A percentile compares a stretch with the other conserved stretches of the same genome.
Conservation (phyloP, 2,329 filamentous ascomycete genomes). For the Ambrosiella cleistominuta region DNA sequence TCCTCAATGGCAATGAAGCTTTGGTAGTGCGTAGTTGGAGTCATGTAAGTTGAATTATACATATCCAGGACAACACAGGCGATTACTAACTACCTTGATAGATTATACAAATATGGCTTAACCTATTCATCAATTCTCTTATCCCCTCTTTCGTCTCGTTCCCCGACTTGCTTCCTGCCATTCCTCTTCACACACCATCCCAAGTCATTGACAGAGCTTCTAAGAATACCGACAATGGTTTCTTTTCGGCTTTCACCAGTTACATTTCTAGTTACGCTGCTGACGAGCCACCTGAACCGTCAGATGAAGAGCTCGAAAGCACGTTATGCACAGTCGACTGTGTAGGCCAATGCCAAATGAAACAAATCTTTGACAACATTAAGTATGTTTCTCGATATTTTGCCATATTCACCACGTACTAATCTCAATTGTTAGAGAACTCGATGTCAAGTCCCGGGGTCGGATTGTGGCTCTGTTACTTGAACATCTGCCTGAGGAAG, state of each 20-base stretch:
- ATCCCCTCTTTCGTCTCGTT: conserved; percentile 65
- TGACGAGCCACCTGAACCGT: conserved; percentile 92
- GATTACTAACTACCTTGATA: conserved; percentile 28
- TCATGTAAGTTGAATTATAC: conserved; percentile 37
- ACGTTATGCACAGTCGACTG: conserved; percentile 90
- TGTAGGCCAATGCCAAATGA: conserved; percentile 73
- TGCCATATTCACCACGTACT: not conserved
- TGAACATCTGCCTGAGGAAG: conserved; percentile 72
- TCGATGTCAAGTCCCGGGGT: conserved; percentile 39
- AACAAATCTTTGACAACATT: conserved; percentile 67
- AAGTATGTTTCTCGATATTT: conserved; percentile 28
- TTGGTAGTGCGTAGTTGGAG: conserved; percentile 64
- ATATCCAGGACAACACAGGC: not conserved
- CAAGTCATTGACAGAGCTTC: conserved; percentile 81
- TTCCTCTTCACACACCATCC: conserved; percentile 78
- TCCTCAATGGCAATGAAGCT: conserved; percentile 69
- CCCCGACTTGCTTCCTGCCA: conserved; percentile 40
- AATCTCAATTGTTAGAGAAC: conserved; percentile 26
- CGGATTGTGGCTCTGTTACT: conserved; percentile 49
- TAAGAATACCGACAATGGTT: conserved; percentile 59
- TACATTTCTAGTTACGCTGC: conserved; percentile 98
- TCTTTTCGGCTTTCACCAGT: conserved; percentile 87
- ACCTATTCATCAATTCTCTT: conserved; percentile 88
- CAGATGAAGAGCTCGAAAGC: conserved; percentile 90
- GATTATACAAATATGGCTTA: conserved; percentile 82